A percentile compares a stretch with the other conserved stretches of the same genome.
Conservation (phyloP, 2,329 filamentous ascomycete species). For the Teratosphaeriaceae sp. region DNA sequence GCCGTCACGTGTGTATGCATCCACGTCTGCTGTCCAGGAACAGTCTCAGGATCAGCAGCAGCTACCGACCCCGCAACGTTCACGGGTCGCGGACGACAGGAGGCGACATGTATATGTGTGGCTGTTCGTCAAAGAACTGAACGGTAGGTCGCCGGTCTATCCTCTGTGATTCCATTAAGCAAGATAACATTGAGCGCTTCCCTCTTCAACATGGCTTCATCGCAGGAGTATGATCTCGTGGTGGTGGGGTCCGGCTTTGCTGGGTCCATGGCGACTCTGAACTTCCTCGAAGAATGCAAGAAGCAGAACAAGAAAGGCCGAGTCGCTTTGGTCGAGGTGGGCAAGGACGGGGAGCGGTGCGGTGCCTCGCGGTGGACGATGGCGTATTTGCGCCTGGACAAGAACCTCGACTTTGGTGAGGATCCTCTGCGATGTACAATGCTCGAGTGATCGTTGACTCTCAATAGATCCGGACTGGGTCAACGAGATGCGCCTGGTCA, state of each 20-base stretch:
- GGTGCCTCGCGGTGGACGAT: constrained; percentile 37
- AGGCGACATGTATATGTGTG: neutral
- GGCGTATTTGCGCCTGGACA: constrained; percentile 36
- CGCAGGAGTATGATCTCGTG: constrained; percentile 32
- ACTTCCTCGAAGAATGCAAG: constrained; percentile 36
- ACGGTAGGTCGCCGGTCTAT: neutral
- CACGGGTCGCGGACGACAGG: constrained; percentile 2
- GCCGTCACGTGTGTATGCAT: too few relatives aligned
- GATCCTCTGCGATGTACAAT: neutral
- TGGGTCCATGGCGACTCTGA: constrained; percentile 34
- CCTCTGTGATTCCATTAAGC: neutral
- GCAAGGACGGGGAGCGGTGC: constrained; percentile 34
- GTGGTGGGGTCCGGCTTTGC: constrained; percentile 37
- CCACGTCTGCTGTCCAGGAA: neutral
- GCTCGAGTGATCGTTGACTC: neutral
- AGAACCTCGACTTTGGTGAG: constrained; percentile 28
- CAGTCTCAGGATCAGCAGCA: neutral
- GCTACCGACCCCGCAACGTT: constrained; percentile 1
- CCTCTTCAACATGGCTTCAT: constrained; percentile 18
- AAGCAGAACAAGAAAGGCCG: constrained; percentile 29
- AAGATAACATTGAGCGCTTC: neutral
- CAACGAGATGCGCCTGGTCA: constrained; percentile 31
- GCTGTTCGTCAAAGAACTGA: neutral
- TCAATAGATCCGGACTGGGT: constrained; percentile 28
- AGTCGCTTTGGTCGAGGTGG: constrained; percentile 36